Evolutionary conservation across 176 grass and related monocot genomes (phyloP).

Genomic region (Metroxylon sagu): DNA sequence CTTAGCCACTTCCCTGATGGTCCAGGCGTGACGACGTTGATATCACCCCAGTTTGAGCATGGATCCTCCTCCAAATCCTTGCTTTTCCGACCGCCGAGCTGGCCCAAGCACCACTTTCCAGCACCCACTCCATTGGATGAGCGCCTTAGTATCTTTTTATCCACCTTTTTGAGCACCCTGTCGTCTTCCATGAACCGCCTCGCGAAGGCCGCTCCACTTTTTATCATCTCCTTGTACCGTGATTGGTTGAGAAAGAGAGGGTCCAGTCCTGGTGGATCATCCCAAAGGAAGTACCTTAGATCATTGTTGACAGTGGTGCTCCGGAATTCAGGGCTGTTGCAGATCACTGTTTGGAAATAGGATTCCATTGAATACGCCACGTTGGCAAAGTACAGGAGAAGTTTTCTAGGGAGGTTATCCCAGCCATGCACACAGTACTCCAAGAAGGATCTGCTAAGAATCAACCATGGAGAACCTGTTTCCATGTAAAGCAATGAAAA

Average conservation of each 20-base stretch:
- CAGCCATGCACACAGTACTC: conserved; percentile 51
- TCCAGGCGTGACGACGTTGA: conserved; percentile 30
- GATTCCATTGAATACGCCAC: conserved; percentile 48
- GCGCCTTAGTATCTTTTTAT: conserved; percentile 40
- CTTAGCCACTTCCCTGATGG: conserved; percentile 26
- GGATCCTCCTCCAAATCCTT: conserved; percentile 1
- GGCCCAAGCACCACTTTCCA: conserved; percentile 19
- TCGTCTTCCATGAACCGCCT: conserved; percentile 47
- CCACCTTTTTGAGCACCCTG: conserved; percentile 38
- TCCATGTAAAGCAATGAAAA: neutral
- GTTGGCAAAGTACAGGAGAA: conserved; percentile 72
- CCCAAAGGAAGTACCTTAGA: conserved; percentile 64
- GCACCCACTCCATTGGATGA: neutral
- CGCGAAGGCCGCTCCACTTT: conserved; percentile 53
- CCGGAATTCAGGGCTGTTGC: conserved; percentile 46
- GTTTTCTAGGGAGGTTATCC: conserved; percentile 62
- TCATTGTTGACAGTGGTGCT: conserved; percentile 49
- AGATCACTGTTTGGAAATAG: conserved; percentile 82
- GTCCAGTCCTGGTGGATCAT: conserved; percentile 48
- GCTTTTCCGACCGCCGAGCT: neutral
- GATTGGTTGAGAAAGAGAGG: conserved; percentile 49
- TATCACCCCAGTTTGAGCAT: conserved; percentile 31
- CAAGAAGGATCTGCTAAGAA: conserved; percentile 58
- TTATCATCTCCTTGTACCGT: conserved; percentile 33
- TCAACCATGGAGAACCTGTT: conserved; percentile 81